Conservation (phyloP, 176 grass and related monocot genomes). For the Eragrostis curvula region DNA sequence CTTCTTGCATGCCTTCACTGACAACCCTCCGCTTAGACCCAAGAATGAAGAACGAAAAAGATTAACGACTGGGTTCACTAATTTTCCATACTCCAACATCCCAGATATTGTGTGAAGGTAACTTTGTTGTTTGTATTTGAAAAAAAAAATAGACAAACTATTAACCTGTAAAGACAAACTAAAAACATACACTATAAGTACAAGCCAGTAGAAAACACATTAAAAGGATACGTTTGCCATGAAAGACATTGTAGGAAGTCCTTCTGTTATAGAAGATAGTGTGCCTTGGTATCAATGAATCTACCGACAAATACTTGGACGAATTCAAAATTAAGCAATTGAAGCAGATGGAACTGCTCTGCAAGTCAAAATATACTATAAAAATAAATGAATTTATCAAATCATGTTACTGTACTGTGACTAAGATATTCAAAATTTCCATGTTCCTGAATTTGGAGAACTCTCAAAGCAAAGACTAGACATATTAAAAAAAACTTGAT, state of each 20-base stretch:
- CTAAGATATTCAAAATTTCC: slow-evolving; percentile 1
- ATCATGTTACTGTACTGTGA: background rate
- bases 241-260: slow-evolving; percentile 53
- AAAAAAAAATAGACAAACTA: slow-evolving; percentile 7
- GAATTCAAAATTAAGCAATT: slow-evolving; percentile 55
- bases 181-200: background rate
- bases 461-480: background rate
- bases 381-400: slow-evolving; percentile 12
- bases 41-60: background rate
- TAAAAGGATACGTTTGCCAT: slow-evolving; percentile 63
- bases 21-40: background rate
- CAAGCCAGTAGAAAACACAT: background rate
- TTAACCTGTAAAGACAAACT: slow-evolving; percentile 6
- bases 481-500: background rate
- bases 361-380: slow-evolving; percentile 42
- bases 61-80: background rate
- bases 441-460: slow-evolving; percentile 12
- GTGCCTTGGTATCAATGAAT: slow-evolving; percentile 56
- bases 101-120: background rate
- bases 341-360: slow-evolving; percentile 53
- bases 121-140: slow-evolving; percentile 9
- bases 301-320: slow-evolving; percentile 42
- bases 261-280: slow-evolving; percentile 60
- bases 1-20: background rate
- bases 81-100: background rate